Conservation (phyloP, 768 basidiomycete genomes). For the Boletellus emodensis region DNA sequence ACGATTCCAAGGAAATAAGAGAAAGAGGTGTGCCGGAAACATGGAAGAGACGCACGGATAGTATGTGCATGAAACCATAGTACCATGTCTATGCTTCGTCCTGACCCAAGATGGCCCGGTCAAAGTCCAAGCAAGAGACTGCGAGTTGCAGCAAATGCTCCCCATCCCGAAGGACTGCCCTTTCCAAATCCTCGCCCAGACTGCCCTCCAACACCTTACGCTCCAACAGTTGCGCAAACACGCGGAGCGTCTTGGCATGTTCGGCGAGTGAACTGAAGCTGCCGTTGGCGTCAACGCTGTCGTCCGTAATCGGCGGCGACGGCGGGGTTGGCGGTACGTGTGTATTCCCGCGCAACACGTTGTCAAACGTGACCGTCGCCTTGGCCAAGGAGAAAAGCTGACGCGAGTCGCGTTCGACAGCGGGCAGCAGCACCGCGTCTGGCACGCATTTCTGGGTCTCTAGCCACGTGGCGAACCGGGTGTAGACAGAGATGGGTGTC, state of each 20-base stretch:
- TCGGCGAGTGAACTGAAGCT: background rate
- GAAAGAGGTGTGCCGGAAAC: no score
- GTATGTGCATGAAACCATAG: no score
- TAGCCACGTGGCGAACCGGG: conserved; percentile 17
- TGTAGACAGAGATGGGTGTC: conserved; percentile 9
- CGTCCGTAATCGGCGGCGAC: background rate
- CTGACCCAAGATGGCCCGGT: conserved; percentile 11
- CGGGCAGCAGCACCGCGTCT: background rate
- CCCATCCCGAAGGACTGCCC: conserved; percentile 23
- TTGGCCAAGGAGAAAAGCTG: conserved; percentile 17
- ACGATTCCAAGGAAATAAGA: background rate
- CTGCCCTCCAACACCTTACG: conserved; percentile 7
- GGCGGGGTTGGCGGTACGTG: no score
- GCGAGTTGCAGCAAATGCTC: conserved; percentile 18
- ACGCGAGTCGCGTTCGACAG: conserved; percentile 23
- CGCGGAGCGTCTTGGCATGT: conserved; percentile 12
- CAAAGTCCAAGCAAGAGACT: conserved; percentile 20
- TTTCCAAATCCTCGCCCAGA: conserved; percentile 14
- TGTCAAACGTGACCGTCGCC: conserved; percentile 17
- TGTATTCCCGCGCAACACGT: conserved; percentile 9
- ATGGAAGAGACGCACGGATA: no score
- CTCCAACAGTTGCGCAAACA: conserved; percentile 14
- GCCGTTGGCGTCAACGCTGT: no score
- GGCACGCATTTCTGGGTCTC: conserved; percentile 9
- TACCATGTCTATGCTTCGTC: background rate